Evolutionary conservation across 2,329 filamentous ascomycete species (phyloP).

Genomic region (Epichloe sp.): DNA sequence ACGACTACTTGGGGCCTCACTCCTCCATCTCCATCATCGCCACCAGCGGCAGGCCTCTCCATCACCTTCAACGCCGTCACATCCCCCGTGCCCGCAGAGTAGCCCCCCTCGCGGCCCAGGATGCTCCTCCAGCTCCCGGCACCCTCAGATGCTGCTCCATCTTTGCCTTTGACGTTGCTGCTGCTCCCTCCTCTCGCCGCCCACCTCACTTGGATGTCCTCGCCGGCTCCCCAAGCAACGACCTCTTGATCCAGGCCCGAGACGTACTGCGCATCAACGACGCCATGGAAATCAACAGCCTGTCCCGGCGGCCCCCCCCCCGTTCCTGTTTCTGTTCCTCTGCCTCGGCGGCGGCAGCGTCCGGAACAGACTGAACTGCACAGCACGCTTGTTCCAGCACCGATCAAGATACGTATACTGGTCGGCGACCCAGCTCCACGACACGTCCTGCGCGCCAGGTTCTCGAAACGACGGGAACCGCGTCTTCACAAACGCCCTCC

Average conservation of each 20-base stretch:
- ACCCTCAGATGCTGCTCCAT: background rate
- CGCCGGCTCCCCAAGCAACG: conserved; percentile 35
- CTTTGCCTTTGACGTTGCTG: conserved; percentile 3
- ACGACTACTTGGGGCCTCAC: conserved; percentile 24
- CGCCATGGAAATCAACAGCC: conserved; percentile 29
- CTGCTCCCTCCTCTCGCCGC: conserved; percentile 17
- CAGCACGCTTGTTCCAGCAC: conserved; percentile 37
- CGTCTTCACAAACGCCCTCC: conserved; percentile 34
- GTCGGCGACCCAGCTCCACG: conserved; percentile 28
- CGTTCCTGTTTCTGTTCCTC: conserved; percentile 8
- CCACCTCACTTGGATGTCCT: conserved; percentile 33
- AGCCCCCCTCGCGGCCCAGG: conserved; percentile 26
- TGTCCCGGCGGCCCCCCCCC: conserved; percentile 17
- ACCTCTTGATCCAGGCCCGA: conserved; percentile 28
- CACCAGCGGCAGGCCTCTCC: conserved; percentile 15
- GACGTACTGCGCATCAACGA: conserved; percentile 31
- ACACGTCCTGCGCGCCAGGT: conserved; percentile 11
- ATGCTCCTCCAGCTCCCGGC: conserved; percentile 22
- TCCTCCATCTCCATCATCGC: background rate
- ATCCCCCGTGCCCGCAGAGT: conserved; percentile 33
- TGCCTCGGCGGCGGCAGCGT: background rate
- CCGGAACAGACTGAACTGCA: conserved; percentile 21
- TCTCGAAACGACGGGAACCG: conserved; percentile 29
- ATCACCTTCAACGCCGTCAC: conserved; percentile 34
- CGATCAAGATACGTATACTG: conserved; percentile 36